A percentile compares a stretch with the other conserved stretches of the same genome.
Evolutionary conservation across 805 yeast species (phyloP).

Genomic region (Metschnikowia corniflorae): DNA sequence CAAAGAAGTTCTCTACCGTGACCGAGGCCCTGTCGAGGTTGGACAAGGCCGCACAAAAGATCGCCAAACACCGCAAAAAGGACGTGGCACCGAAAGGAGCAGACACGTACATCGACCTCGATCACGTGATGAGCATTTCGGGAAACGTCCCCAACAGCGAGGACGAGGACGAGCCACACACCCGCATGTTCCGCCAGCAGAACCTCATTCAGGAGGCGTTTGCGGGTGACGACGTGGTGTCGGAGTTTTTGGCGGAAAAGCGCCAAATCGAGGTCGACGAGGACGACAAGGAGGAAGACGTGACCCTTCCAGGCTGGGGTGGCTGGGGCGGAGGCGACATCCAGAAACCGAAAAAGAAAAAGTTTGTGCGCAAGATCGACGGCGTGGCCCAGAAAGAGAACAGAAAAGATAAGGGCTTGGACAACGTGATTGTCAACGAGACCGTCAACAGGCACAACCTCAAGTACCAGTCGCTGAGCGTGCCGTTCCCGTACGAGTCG

Average conservation of each 20-base stretch:
- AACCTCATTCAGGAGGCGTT: conserved; percentile 87
- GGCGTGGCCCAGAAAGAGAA: conserved; percentile 72
- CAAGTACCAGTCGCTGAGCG: conserved; percentile 83
- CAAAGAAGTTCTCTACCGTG: conserved; percentile 28
- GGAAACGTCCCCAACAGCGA: conserved; percentile 37
- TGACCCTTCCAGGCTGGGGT: conserved; percentile 96
- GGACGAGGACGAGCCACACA: conserved; percentile 30
- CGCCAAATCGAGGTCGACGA: conserved; percentile 63
- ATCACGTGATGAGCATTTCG: conserved; percentile 51
- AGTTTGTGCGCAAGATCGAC: conserved; percentile 63
- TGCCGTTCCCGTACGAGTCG: conserved; percentile 92
- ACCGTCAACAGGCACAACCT: conserved; percentile 75
- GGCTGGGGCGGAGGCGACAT: conserved; percentile 79
- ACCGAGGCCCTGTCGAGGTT: conserved; percentile 37
- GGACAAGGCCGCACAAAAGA: conserved; percentile 39
- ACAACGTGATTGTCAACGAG: conserved; percentile 88
- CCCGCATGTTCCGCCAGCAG: conserved; percentile 66
- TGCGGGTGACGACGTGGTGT: conserved; percentile 94
- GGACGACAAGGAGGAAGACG: conserved; percentile 82
- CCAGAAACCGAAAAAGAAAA: conserved; percentile 46
- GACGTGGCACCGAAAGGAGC: conserved; percentile 29
- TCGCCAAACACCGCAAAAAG: conserved; percentile 35
- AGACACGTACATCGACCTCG: conserved; percentile 45
- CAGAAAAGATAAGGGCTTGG: conserved; percentile 72
- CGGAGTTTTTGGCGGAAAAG: conserved; percentile 78